phyloP scores from a whole-genome alignment of 495 filamentous ascomycete genomes.

The Podospora appendiculata region DNA sequence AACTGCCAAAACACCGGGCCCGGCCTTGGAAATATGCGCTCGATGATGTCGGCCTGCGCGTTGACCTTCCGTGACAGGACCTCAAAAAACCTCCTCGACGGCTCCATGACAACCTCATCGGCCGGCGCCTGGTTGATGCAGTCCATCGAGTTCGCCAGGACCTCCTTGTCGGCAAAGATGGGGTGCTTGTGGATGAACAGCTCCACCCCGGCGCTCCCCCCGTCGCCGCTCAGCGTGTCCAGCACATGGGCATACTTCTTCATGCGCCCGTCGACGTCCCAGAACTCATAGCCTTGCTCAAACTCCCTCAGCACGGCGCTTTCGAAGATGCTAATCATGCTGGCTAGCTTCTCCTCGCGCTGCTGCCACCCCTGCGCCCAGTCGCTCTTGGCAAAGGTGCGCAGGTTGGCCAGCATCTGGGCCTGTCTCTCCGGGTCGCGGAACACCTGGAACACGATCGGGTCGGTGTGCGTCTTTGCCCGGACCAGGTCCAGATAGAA shows the following conservation, averaged over 20 bases:
- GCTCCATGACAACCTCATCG: slow-evolving; percentile 61
- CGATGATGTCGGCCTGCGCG: slow-evolving; percentile 76
- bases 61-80: slow-evolving; percentile 65
- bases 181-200: slow-evolving; percentile 83
- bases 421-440: slow-evolving; percentile 84
- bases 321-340: slow-evolving; percentile 80
- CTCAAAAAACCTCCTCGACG: slow-evolving; percentile 76
- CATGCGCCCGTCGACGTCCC: slow-evolving; percentile 85
- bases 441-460: slow-evolving; percentile 76
- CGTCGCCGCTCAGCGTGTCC: slow-evolving; percentile 70
- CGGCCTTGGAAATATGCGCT: slow-evolving; percentile 75
- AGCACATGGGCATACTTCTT: slow-evolving; percentile 81
- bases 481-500: slow-evolving; percentile 77
- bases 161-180: slow-evolving; percentile 63
- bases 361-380: slow-evolving; percentile 63
- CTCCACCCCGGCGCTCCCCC: slow-evolving; percentile 56
- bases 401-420: slow-evolving; percentile 72
- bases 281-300: slow-evolving; percentile 81
- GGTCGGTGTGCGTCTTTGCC: slow-evolving; percentile 69
- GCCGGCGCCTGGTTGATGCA: slow-evolving; percentile 62
- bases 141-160: slow-evolving; percentile 70
- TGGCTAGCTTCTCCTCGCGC: slow-evolving; percentile 59
- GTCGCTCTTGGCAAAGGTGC: slow-evolving; percentile 72
- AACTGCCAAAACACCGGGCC: slow-evolving; percentile 68
- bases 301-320: slow-evolving; percentile 86